These are phyloP conservation scores for Parachaetomium inaequale DNA, from an alignment of 495 filamentous ascomycete genomes.

Conservation along the genomic window DNA sequence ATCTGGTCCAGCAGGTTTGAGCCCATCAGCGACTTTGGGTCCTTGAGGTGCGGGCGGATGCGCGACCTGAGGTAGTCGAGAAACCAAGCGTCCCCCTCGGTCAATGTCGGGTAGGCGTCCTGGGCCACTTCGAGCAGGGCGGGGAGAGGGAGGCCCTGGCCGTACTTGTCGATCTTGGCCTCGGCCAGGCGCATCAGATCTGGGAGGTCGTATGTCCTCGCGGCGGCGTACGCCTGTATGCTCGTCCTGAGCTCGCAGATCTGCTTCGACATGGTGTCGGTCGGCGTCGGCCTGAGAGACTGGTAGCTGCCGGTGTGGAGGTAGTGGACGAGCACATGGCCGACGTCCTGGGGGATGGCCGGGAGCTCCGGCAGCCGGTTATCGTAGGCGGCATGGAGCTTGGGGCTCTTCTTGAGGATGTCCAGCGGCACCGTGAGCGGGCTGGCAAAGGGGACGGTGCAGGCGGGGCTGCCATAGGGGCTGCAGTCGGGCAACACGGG, in stretches of 20 bases:
- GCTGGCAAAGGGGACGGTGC: constrained; percentile 33
- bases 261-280: constrained; percentile 25
- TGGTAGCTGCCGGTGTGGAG: constrained; percentile 35
- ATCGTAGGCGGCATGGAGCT: constrained; percentile 33
- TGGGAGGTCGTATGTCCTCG: constrained; percentile 32
- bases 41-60: constrained; percentile 33
- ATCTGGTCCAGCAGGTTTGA: constrained; percentile 31
- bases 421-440: constrained; percentile 32
- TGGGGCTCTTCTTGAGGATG: constrained; percentile 32
- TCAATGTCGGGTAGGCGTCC: constrained; percentile 31
- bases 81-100: constrained; percentile 33
- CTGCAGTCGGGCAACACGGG: constrained; percentile 12
- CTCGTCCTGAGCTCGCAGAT: constrained; percentile 33
- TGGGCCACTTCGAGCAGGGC: constrained; percentile 31
- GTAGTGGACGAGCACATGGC: constrained; percentile 37
- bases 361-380: constrained; percentile 29
- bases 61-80: constrained; percentile 32
- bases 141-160: constrained; percentile 29
- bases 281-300: constrained; percentile 30
- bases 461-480: constrained; percentile 32
- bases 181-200: constrained; percentile 34
- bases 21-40: constrained; percentile 27
- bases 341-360: constrained; percentile 30
- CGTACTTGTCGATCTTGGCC: constrained; percentile 29
- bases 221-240: constrained; percentile 32